Conservation (phyloP, 306 rosid species). For the Hylodesmum podocarpum region DNA sequence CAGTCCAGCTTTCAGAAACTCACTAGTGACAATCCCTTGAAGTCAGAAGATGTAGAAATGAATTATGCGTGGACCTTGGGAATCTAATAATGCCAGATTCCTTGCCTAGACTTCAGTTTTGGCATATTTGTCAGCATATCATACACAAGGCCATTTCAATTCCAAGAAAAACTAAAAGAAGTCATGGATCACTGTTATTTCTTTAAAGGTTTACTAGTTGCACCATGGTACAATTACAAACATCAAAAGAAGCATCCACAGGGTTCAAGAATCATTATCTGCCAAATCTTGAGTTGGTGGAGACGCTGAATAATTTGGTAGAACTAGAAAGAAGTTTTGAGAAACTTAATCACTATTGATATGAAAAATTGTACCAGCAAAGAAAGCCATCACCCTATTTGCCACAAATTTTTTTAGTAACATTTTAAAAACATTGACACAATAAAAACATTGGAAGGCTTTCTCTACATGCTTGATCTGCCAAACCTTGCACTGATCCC, state of each 20-base stretch:
- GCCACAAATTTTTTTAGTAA: not conserved
- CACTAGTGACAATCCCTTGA: not conserved
- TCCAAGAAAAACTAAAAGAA: not conserved
- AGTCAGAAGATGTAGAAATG: not conserved
- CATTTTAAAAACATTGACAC: constrained; percentile 1
- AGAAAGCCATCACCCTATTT: not conserved
- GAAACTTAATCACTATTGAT: constrained; percentile 35
- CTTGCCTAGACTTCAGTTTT: not conserved
- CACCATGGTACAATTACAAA: not conserved
- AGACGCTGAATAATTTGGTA: constrained; percentile 11
- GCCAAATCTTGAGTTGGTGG: not conserved
- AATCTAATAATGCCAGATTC: not conserved
- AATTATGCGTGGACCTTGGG: not conserved
- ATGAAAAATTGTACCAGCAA: not conserved
- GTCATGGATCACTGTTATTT: not conserved
- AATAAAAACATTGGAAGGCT: constrained; percentile 8
- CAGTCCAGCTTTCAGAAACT: not conserved
- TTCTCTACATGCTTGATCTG: constrained; percentile 14
- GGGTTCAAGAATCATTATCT: constrained; percentile 1
- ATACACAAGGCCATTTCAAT: not conserved
- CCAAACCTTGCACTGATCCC: constrained; percentile 15
- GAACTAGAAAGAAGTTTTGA: not conserved
- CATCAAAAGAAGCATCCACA: constrained; percentile 3
- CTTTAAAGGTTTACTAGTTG: constrained; percentile 2
- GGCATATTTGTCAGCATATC: not conserved